phyloP scores from a whole-genome alignment of 2,329 filamentous ascomycete species.

The Thelonectria discophora region DNA sequence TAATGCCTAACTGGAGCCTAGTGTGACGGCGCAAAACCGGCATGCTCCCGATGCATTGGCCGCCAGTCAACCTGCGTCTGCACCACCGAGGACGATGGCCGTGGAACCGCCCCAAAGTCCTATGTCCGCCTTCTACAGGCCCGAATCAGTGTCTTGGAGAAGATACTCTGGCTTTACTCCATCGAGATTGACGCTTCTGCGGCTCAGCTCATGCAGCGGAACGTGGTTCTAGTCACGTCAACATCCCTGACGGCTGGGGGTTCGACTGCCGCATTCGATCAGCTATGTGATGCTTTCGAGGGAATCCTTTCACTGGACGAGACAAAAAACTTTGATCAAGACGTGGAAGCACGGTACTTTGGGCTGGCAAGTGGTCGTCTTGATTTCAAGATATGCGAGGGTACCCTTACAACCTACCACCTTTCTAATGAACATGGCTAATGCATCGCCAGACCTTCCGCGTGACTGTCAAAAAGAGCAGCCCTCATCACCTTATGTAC shows the following conservation, averaged over 20 bases:
- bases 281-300: conserved; percentile 33
- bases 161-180: not conserved
- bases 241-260: too few relatives aligned
- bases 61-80: conserved; percentile 42
- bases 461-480: too few relatives aligned
- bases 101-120: conserved; percentile 1
- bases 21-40: conserved; percentile 10
- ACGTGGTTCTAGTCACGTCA: too few relatives aligned
- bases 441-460: not conserved
- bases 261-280: too few relatives aligned
- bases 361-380: conserved; percentile 49
- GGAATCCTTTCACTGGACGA: conserved; percentile 41
- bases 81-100: not conserved
- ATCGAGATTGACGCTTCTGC: conserved; percentile 8
- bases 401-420: too few relatives aligned
- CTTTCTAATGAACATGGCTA: too few relatives aligned
- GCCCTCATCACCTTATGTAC: too few relatives aligned
- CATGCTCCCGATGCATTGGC: conserved; percentile 37
- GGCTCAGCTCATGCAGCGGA: too few relatives aligned
- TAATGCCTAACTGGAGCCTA: not conserved
- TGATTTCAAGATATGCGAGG: conserved; percentile 33
- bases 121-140: not conserved
- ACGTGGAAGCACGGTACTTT: conserved; percentile 48
- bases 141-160: conserved; percentile 4
- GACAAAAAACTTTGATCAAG: conserved; percentile 47